Conservation (phyloP, 2,329 filamentous ascomycete genomes). For the Penicillium brevicompactum region DNA sequence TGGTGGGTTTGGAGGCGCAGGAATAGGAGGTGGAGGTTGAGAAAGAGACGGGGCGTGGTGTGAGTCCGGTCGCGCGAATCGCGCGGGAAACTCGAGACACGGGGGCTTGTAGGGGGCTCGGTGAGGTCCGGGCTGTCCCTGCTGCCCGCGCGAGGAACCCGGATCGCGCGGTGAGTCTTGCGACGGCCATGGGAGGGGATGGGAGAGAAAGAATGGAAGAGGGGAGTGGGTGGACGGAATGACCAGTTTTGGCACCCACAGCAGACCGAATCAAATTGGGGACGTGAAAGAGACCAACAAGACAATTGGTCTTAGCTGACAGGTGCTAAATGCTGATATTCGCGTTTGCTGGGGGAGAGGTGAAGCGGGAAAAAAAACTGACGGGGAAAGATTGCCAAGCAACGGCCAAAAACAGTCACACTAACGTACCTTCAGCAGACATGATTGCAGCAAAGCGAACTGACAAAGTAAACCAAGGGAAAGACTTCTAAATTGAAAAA, state of each 20-base stretch:
- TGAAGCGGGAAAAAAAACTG: slow-evolving; percentile 11
- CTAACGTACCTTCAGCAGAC: slow-evolving; percentile 24
- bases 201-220: slow-evolving; percentile 1
- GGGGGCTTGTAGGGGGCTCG: slow-evolving; percentile 5
- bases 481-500: neutral
- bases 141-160: slow-evolving; percentile 16
- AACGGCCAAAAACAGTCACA: slow-evolving; percentile 5
- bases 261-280: neutral
- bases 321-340: neutral
- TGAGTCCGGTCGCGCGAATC: neutral
- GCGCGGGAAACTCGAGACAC: slow-evolving; percentile 1
- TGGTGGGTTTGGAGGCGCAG: slow-evolving; percentile 15
- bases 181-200: slow-evolving; percentile 21
- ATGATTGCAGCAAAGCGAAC: neutral
- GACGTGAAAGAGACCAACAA: no score
- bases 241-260: neutral
- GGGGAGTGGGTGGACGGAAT: neutral
- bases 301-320: neutral
- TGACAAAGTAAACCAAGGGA: neutral
- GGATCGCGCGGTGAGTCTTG: slow-evolving; percentile 24
- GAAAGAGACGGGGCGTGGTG: slow-evolving; percentile 13
- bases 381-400: slow-evolving; percentile 15
- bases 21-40: slow-evolving; percentile 21
- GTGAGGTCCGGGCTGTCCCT: slow-evolving; percentile 6
- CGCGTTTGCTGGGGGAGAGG: neutral